Base-by-base conservation (phyloP, 1,139 yeast genomes). In the Debaryomycetaceae sp. region DNA sequence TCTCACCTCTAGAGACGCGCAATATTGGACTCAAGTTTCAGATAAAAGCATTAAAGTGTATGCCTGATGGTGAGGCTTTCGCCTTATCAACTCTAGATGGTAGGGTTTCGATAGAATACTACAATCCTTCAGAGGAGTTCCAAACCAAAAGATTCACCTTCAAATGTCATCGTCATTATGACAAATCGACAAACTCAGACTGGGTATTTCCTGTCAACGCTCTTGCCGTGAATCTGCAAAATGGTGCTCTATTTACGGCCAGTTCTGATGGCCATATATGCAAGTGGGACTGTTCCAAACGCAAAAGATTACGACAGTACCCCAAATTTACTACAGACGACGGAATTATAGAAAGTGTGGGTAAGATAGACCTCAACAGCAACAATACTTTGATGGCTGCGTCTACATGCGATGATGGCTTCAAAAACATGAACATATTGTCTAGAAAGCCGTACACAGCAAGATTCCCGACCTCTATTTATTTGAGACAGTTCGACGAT, bases 41-140 rank as follows among this genome's bases (percentile, higher is more conserved):
- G 60, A 81, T 88, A 2, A 70, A 83, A 41, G 80, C 80, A 36
- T 56, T 89, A 24, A 72, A 74, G 49, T 71, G 85, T 42, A 74
- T 83, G 51, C 87, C 89, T 0, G 59, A 66, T 42, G 65, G 65
- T 22, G 66, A 70, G 37, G 95, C 95, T 0, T 89, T 82, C 60
- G 90, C 87, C 0, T 77, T 85, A 36, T 75, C 91, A n/a, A 85
- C 96, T 3, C 76, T 89, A 11, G 97, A 90, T 55, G 97, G 97
- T 0, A 70, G 96, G 39, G 93, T 88, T 0, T 85, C 95, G 0
- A 78, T 91, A 36, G 96, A 89, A 52, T 85, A 78, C 57, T 80
- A 83, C 47, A 80, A 84, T 45, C 72, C 78, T 2, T 60, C 75
- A 0, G 75, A 78, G 1, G 70, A 68, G 20, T 62, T 63, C 0